Base-by-base conservation (phyloP, 1,139 yeast genomes). In the Saccharomyces hybrid region DNA sequence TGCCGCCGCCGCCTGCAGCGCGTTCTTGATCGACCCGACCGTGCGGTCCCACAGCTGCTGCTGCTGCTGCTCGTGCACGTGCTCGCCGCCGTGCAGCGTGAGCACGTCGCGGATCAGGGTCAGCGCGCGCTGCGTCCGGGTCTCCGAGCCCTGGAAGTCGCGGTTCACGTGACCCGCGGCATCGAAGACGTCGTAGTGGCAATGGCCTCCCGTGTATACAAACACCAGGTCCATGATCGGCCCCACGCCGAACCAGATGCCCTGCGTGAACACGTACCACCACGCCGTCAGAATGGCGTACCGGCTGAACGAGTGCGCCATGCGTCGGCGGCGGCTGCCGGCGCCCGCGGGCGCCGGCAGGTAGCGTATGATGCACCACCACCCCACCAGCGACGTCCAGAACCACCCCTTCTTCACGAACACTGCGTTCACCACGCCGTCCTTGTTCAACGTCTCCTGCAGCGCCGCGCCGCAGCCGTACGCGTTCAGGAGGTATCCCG, bases 351-450 rank as follows among this genome's bases (percentile, higher is more conserved):
- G 50, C n/a, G 56, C 52, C 12, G 52, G 54, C 5, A 56, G 48
- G 46, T 58, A 62, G 26, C 62, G 55, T 26, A 62, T 51, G 16
- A 63, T 48, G 49, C 71, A 58, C 57, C 66, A 59, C 58, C 65
- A 58, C 47, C 70, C 78, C 4, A 76, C 75, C 2, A 78, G 4
- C 0, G 90, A 78, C 1, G 96, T 90, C 98, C 98, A 93, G 14
- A 82, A 78, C 99, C 99, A 93, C 2, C 97, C 98, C 47, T 77
- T 77, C 65, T 93, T 93, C 48, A 91, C 96, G 68, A 93, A 87
- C 3, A 78, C 53, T 34, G 78, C 78, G 69, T 93, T 93, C 58
- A 91, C 68, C 19, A 90, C 58, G 54, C 64, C 69, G 62, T 64
- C 72, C 64, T 67, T 63, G 48, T 51, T 60, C 38, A 55, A 56